Base-by-base conservation (phyloP, 805 yeast genomes). In the Candida berthetii region DNA sequence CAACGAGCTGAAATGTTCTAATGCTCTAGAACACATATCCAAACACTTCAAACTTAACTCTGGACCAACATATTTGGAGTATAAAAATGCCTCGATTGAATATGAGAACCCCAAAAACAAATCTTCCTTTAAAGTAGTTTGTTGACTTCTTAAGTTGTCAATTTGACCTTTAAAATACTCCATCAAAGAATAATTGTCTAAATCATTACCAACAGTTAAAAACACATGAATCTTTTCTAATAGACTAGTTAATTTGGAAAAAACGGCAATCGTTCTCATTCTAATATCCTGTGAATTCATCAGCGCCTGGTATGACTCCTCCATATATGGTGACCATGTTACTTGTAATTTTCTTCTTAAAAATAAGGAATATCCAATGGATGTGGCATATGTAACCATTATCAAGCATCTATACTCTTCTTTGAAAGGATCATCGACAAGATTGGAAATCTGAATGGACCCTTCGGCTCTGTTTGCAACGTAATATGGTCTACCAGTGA, bases 301-400 rank as follows among this genome's bases (percentile, higher is more conserved):
- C 40, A 84, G 56, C n/a, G 58, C 42, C 2, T 53, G 46, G 50
- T 82, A 81, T 48, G 86, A 79, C 41, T 75, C 79, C 42, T 80
- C 80, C 37, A 83, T 72, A 49, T 74, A 81, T 1, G 59, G 46
- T 1, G 80, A 71, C 88, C 89, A 83, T 44, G 72, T 72, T 24
- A 78, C 76, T 42, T 73, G 75, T 9, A 79, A 67, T 32, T 80
- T 68, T 48, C 93, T 71, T 44, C 90, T 67, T 44, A 85, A 62
- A 43, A 84, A 80, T 41, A 85, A 65, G 19, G 85, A 73, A 42
- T 78, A 78, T 39, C 82, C 75, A 31, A 85, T 76, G 3, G 86
- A 71, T 7, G 78, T 63, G 46, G 77, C 67, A 56, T 84, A 87
- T 4, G 81, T 73, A 10, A 74, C 66, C 49, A 86, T 54, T 41